These are phyloP conservation scores for Lactifluus piperatus DNA, from an alignment of 768 basidiomycete genomes.

Conservation along the genomic window DNA sequence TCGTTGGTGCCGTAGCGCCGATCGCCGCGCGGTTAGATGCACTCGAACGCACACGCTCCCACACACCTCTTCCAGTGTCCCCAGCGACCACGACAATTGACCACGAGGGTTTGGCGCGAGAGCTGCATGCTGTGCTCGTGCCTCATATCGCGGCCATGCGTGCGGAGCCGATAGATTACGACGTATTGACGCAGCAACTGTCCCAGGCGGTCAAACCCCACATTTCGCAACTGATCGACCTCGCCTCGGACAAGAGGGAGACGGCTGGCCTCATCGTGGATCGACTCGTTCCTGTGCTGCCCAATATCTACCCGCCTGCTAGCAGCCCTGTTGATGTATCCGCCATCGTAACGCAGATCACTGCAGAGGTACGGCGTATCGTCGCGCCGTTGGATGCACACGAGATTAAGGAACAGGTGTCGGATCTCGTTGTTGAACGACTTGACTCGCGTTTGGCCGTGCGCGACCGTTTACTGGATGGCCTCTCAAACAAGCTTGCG, in stretches of 20 bases:
- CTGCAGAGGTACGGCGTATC: conserved; percentile 58
- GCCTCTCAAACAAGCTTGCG: conserved; percentile 44
- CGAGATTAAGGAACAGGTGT: conserved; percentile 83
- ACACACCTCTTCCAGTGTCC: conserved; percentile 27
- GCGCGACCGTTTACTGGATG: conserved; percentile 60
- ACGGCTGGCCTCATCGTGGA: conserved; percentile 78
- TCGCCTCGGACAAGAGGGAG: conserved; percentile 83
- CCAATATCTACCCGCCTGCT: conserved; percentile 29
- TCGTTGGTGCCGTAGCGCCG: conserved; percentile 51
- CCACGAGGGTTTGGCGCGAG: conserved; percentile 52
- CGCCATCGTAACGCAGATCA: conserved; percentile 48
- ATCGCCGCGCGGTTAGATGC: conserved; percentile 50
- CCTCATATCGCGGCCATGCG: conserved; percentile 56
- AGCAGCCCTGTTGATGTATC: conserved; percentile 40
- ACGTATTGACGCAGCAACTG: conserved; percentile 62
- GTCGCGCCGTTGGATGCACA: conserved; percentile 75
- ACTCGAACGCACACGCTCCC: conserved; percentile 32
- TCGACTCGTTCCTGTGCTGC: conserved; percentile 57
- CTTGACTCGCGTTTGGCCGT: conserved; percentile 74
- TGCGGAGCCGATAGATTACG: conserved; percentile 68
- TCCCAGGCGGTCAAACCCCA: conserved; percentile 84
- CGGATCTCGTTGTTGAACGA: conserved; percentile 80
- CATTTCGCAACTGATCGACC: conserved; percentile 80
- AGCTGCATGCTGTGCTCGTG: conserved; percentile 45
- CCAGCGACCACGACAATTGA: conserved; percentile 23